phyloP scores from a whole-genome alignment of 2,329 filamentous ascomycete species.

The Keithomyces neogunnii region DNA sequence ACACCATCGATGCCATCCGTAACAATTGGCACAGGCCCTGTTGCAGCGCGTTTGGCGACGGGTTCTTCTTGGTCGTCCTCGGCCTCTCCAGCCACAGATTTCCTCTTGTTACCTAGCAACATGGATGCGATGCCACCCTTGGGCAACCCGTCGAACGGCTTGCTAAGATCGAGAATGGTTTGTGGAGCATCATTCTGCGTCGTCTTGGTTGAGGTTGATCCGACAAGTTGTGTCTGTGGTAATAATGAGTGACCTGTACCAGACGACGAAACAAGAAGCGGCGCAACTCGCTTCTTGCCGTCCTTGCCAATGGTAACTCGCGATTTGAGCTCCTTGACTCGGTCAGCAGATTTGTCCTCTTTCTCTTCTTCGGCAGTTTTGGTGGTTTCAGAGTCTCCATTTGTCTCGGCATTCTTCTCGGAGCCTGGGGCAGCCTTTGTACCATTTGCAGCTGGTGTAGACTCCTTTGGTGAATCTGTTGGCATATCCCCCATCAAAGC shows the following conservation, averaged over 20 bases:
- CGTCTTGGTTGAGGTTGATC: conserved; percentile 56
- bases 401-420: conserved; percentile 27
- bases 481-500: conserved; percentile 88
- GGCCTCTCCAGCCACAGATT: conserved; percentile 62
- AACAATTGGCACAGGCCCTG: conserved; percentile 66
- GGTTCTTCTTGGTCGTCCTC: conserved; percentile 63
- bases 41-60: conserved; percentile 41
- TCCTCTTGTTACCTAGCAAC: conserved; percentile 88
- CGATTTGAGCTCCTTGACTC: conserved; percentile 64
- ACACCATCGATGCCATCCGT: conserved; percentile 70
- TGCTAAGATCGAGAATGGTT: conserved; percentile 80
- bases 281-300: conserved; percentile 91
- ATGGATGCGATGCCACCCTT: conserved; percentile 80
- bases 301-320: conserved; percentile 93
- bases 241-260: conserved; percentile 80
- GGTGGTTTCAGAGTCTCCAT: conserved; percentile 27
- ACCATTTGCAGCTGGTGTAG: conserved; percentile 39
- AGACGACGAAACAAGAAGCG: conserved; percentile 82
- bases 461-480: conserved; percentile 41
- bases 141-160: conserved; percentile 87
- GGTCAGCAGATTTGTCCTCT: conserved; percentile 44
- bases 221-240: conserved; percentile 80
- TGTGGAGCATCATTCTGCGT: conserved; percentile 66
- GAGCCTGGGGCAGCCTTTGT: conserved; percentile 31
- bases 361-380: conserved; percentile 34